These are phyloP conservation scores for Beauveria asiatica DNA, from an alignment of 2,329 filamentous ascomycete genomes.

Conservation along the genomic window DNA sequence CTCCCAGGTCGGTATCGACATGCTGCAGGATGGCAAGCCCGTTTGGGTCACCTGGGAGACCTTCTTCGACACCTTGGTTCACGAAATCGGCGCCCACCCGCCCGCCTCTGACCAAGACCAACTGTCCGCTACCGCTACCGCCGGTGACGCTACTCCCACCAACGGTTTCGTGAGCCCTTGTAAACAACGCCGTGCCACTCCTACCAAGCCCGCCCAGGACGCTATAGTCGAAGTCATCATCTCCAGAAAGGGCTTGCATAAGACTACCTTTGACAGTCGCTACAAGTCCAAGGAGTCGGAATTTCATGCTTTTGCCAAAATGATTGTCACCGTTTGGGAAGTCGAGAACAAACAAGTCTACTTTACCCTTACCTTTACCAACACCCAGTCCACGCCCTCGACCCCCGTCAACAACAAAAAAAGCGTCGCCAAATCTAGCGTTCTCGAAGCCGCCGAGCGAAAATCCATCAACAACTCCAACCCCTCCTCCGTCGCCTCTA, in stretches of 20 bases:
- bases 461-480: slow-evolving; percentile 36
- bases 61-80: slow-evolving; percentile 46
- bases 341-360: slow-evolving; percentile 58
- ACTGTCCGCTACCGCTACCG: slow-evolving; percentile 10
- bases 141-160: slow-evolving; percentile 31
- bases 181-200: slow-evolving; percentile 19
- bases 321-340: slow-evolving; percentile 70
- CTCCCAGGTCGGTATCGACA: slow-evolving; percentile 62
- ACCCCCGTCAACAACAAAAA: slow-evolving; percentile 27
- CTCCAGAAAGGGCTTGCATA: slow-evolving; percentile 37
- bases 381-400: slow-evolving; percentile 35
- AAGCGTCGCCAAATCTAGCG: slow-evolving; percentile 29
- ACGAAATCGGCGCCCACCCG: slow-evolving; percentile 30
- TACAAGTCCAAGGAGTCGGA: slow-evolving; percentile 28
- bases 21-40: slow-evolving; percentile 58
- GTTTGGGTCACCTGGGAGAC: slow-evolving; percentile 52
- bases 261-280: slow-evolving; percentile 27
- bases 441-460: slow-evolving; percentile 38
- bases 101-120: slow-evolving; percentile 17
- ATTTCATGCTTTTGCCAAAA: slow-evolving; percentile 52
- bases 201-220: slow-evolving; percentile 39
- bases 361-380: slow-evolving; percentile 69
- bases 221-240: slow-evolving; percentile 62
- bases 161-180: slow-evolving; percentile 22
- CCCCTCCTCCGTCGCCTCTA: slow-evolving; percentile 38